These are phyloP conservation scores for Asterionellopsis glacialis DNA, from an alignment of 108 stramenopile genomes.

Conservation along the genomic window DNA sequence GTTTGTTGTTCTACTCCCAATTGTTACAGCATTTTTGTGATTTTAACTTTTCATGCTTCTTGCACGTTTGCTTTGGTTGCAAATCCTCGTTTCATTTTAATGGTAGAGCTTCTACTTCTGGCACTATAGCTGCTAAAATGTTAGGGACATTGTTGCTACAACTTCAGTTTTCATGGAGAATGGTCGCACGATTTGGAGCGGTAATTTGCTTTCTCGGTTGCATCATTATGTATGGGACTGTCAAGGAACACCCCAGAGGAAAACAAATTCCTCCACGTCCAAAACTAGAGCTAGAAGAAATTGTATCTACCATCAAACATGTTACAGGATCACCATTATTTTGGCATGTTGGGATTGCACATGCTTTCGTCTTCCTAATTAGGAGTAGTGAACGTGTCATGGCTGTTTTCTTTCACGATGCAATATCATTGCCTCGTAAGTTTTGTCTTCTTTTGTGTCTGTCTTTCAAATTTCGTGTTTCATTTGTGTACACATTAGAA, in stretches of 20 bases:
- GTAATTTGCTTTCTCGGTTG: too few relatives aligned
- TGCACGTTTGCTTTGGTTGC: too few relatives aligned
- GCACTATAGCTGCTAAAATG: conserved; percentile 27
- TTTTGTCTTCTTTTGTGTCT: not conserved
- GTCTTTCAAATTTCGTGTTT: too few relatives aligned
- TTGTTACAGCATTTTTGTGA: too few relatives aligned
- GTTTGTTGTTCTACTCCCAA: too few relatives aligned
- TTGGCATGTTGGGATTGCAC: conserved; percentile 42
- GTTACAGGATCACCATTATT: conserved; percentile 26
- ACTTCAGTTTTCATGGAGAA: not conserved
- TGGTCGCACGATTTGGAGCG: too few relatives aligned
- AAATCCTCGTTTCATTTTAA: too few relatives aligned
- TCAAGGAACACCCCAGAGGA: too few relatives aligned
- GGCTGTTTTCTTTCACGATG: conserved; percentile 33
- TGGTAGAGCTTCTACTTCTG: conserved; percentile 14
- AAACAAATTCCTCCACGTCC: conserved; percentile 11
- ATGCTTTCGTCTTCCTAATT: conserved; percentile 21
- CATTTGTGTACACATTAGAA: too few relatives aligned
- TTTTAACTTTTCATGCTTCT: too few relatives aligned
- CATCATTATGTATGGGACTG: too few relatives aligned
- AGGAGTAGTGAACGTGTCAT: conserved; percentile 31
- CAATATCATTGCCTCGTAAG: conserved; percentile 22
- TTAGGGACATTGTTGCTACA: conserved; percentile 21
- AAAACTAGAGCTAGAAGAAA: not conserved
- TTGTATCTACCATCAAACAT: not conserved